Conservation (phyloP, 441 rosid species). For the Populus hybrid region DNA sequence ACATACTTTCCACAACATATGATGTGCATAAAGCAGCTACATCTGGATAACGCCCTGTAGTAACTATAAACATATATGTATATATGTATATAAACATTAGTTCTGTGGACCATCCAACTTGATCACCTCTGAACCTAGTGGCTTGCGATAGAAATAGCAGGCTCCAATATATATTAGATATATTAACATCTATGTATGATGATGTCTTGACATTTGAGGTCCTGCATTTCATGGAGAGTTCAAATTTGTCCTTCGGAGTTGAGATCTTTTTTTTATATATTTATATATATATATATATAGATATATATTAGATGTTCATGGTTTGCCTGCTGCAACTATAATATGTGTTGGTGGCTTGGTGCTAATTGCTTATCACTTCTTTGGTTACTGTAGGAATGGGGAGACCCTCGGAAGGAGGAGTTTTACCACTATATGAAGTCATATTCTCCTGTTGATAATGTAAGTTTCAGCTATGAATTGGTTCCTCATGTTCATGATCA, state of each 20-base stretch:
- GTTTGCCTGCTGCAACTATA: neutral
- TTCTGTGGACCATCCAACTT: neutral
- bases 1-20: neutral
- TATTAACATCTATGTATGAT: neutral
- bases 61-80: no score
- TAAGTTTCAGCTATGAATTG: conserved; percentile 26
- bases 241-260: neutral
- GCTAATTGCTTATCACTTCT: conserved; percentile 2
- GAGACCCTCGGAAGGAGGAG: conserved; percentile 88
- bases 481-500: neutral
- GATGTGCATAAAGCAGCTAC: neutral
- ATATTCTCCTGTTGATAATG: conserved; percentile 94
- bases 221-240: neutral
- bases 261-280: neutral
- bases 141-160: neutral
- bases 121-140: neutral
- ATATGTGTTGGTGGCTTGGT: neutral
- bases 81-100: neutral
- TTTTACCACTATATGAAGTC: conserved; percentile 87
- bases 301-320: neutral
- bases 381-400: conserved; percentile 77
- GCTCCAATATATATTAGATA: neutral
- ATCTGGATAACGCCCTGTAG: neutral
- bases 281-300: no score
- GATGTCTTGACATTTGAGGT: neutral